Base-by-base conservation (phyloP, 2,329 filamentous ascomycete genomes). In the Parastagonospora avenae region DNA sequence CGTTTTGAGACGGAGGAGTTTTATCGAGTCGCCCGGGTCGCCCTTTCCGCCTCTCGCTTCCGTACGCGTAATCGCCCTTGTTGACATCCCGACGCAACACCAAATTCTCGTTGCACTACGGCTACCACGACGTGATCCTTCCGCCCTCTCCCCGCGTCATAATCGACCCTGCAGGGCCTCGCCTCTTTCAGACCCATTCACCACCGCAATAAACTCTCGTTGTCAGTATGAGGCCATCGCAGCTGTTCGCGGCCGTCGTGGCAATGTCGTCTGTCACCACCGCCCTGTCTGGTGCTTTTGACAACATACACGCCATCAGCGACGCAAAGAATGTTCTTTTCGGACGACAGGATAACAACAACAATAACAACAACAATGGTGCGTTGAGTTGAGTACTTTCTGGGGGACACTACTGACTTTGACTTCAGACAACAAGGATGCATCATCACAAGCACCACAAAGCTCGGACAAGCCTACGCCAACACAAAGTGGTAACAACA, bases 221-320 rank as follows among this genome's bases (percentile, higher is more conserved):
- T 49, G 33, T 36, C 24, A 60, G 54, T 27, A 75, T 75, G 73
- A 70, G 67, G 64, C 70, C 72, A 14, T 64, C 69, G 38, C 73
- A 74, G 64, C 52, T 75, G 48, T 63, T 75, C 54, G 71, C 69
- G 50, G 68, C 70, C 55, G 61, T 67, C 19, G 50, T 74, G 59
- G 70, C 72, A 54, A 58, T 75, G 54, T 73, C 72, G 37, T 72
- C 72, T 14, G 61, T 68, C 19, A 63, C 71, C 19, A 63, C 66
- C 10, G 71, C 72, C 35, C 67, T 70, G 48, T 62, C 67, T 15
- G 64, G 71, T 47, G 59, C 62, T 14, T 71, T 73, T 41, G 67
- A 66, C 54, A 63, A 66, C 46, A 55, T 67, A 10, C 57, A 68
- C 44, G 68, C 63, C 15, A 47, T 71, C 24, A 59, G 46, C 9